Evolutionary conservation across 768 basidiomycete species (phyloP), one percentile per base, ranked within the genome.

Genomic region (Lentinula raphanica): DNA sequence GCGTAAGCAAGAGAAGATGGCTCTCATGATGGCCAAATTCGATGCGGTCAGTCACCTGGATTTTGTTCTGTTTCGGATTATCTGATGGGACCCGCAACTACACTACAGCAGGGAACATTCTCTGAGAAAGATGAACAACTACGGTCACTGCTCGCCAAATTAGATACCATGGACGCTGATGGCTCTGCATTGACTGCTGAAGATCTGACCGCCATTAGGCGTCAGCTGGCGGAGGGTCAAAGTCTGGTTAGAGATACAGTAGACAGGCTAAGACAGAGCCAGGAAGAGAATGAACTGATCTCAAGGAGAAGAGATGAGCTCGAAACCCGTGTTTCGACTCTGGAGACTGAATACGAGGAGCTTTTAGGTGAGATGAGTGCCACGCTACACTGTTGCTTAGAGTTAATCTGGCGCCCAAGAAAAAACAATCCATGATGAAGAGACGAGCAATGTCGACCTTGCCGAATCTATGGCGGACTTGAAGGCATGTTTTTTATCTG

Each of bases 1-100:
- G 79, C 86, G 91, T 71, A 98, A 98, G 73, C 94, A 96, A 67
- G 96, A 98, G 78, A 98, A 98, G 81, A 92, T 99, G 91, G 94
- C 93, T 8, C 79, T 94, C 63, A 97, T 99, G 93, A 98, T 99
- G 96, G 93, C 96, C 59, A 95, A 96, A 72, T 96, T 99, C 64
- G 95, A 98, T 73, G 82, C 90, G 61, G 96, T 96, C 63, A 67
- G 89, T 76, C 58, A 55, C 19, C 2, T 45, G 51, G n/a, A n/a
- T n/a, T 55, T 88, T 53, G 25, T 2, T 55, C 45, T 55, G 49
- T 15, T 45, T 23, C 13, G 2, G 21, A 56, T 35, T 15, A 59
- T 32, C 54, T 58, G 23, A 53, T 44, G 54, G 36, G 36, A 11
- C 12, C 40, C 31, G 28, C 54, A 29, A 36, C 58, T 32, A 42